A percentile compares a stretch with the other conserved stretches of the same genome.
Conservation (phyloP, 2,329 filamentous ascomycete species). For the Ceratocystis destructans region DNA sequence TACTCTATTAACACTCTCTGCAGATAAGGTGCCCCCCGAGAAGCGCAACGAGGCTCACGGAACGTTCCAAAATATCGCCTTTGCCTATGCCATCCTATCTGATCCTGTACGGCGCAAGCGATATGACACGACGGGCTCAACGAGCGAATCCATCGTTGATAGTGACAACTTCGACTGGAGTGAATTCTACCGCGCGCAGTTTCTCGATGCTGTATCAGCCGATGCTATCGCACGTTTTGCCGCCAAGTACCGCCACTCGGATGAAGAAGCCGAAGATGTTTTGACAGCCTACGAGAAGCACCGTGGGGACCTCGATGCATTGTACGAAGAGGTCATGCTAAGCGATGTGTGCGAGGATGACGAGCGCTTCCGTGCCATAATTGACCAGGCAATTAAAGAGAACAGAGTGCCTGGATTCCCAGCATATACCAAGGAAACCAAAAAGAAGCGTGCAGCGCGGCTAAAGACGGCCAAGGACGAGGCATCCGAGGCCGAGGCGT, state of each 20-base stretch:
- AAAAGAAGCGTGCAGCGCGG: slow-evolving; percentile 46
- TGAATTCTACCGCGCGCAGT: slow-evolving; percentile 78
- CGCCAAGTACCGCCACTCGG: slow-evolving; percentile 66
- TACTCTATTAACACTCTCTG: background rate
- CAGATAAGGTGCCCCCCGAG: slow-evolving; percentile 62
- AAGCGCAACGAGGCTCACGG: slow-evolving; percentile 60
- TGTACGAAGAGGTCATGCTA: slow-evolving; percentile 79
- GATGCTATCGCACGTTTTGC: slow-evolving; percentile 66
- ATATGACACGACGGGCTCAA: slow-evolving; percentile 84
- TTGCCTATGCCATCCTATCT: slow-evolving; percentile 86
- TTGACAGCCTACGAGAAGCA: slow-evolving; percentile 59
- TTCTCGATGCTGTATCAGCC: slow-evolving; percentile 57
- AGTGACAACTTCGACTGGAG: slow-evolving; percentile 78
- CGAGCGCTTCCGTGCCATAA: slow-evolving; percentile 64
- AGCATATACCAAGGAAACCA: slow-evolving; percentile 61
- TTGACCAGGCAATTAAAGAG: slow-evolving; percentile 63
- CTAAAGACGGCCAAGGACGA: slow-evolving; percentile 52
- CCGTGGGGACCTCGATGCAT: slow-evolving; percentile 59
- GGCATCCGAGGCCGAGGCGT: slow-evolving; percentile 56
- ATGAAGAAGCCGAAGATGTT: slow-evolving; percentile 70
- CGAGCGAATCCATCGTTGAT: slow-evolving; percentile 65
- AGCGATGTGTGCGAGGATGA: slow-evolving; percentile 76
- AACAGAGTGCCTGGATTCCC: slow-evolving; percentile 53
- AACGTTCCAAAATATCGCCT: slow-evolving; percentile 80
- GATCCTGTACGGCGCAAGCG: slow-evolving; percentile 65